A percentile compares a stretch with the other conserved stretches of the same genome.
Conservation (phyloP, 306 rosid species). For the Styphnolobium japonicum region DNA sequence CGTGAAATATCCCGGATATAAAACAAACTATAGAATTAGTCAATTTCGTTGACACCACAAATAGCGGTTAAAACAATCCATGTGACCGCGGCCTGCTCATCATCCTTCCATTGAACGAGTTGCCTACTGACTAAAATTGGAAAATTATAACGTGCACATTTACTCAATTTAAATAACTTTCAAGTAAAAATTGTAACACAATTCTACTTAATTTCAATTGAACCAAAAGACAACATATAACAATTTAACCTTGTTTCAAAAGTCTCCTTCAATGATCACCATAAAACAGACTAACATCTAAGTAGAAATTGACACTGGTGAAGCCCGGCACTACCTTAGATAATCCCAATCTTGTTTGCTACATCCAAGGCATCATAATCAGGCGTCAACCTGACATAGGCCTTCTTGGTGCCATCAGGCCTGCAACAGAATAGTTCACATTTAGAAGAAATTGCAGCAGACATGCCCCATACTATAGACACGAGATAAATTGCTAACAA, state of each 20-base stretch:
- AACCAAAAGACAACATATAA: constrained; percentile 19
- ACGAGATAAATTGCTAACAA: not conserved
- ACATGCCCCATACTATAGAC: not conserved
- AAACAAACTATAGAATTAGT: too few relatives aligned
- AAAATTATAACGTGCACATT: not conserved
- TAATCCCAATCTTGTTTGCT: constrained; percentile 90
- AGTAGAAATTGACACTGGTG: not conserved
- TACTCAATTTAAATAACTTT: not conserved
- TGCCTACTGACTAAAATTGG: not conserved
- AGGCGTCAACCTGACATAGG: constrained; percentile 83
- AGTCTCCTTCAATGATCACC: constrained; percentile 1
- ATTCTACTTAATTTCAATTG: not conserved
- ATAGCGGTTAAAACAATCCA: too few relatives aligned
- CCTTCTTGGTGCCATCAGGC: constrained; percentile 96
- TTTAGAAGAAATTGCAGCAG: not conserved
- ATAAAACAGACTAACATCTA: constrained; percentile 26
- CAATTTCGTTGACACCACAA: too few relatives aligned
- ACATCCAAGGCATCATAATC: constrained; percentile 92
- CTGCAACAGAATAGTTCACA: constrained; percentile 34
- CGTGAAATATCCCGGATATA: too few relatives aligned
- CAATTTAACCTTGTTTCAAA: not conserved
- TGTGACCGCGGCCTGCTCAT: not conserved
- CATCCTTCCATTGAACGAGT: not conserved
- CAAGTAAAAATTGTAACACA: constrained; percentile 4
- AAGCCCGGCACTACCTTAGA: constrained; percentile 37